phyloP scores from a whole-genome alignment of 306 rosid species.

The Vicia faba region DNA sequence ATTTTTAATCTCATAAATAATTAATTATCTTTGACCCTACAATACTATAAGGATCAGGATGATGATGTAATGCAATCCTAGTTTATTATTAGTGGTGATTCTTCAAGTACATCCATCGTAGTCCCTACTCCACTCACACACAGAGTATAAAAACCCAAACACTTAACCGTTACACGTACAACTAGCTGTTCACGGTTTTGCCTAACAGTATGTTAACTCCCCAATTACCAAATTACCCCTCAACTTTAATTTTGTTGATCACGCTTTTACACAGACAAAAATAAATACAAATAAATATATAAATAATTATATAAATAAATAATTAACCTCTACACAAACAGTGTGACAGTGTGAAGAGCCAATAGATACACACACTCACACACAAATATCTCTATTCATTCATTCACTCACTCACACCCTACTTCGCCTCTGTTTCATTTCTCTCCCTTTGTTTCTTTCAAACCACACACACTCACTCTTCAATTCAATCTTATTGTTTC shows the following conservation, averaged over 20 bases:
- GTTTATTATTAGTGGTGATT: too few species aligned
- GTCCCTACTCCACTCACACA: background rate
- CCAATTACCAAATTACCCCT: background rate
- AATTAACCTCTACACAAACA: background rate
- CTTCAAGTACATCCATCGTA: too few species aligned
- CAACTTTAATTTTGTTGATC: background rate
- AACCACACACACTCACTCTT: slow-evolving; percentile 35
- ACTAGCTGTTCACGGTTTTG: background rate
- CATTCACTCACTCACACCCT: slow-evolving; percentile 26
- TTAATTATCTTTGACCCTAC: too few species aligned
- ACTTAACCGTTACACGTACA: slow-evolving; percentile 11
- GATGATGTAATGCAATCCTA: too few species aligned
- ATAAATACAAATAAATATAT: background rate
- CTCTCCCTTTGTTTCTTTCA: slow-evolving; percentile 34
- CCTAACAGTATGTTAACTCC: background rate
- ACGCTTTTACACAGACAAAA: background rate
- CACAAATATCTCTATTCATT: slow-evolving; percentile 56
- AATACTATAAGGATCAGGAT: too few species aligned
- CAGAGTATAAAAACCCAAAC: background rate
- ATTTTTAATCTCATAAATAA: too few species aligned
- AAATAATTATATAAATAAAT: background rate
- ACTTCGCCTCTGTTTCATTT: slow-evolving; percentile 49
- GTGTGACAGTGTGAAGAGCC: slow-evolving; percentile 51
- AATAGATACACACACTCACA: too few species aligned
- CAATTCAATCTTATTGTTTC: slow-evolving; percentile 47